Evolutionary conservation across 495 filamentous ascomycete species (phyloP).

Genomic region (Trichoderma asperelloides): DNA sequence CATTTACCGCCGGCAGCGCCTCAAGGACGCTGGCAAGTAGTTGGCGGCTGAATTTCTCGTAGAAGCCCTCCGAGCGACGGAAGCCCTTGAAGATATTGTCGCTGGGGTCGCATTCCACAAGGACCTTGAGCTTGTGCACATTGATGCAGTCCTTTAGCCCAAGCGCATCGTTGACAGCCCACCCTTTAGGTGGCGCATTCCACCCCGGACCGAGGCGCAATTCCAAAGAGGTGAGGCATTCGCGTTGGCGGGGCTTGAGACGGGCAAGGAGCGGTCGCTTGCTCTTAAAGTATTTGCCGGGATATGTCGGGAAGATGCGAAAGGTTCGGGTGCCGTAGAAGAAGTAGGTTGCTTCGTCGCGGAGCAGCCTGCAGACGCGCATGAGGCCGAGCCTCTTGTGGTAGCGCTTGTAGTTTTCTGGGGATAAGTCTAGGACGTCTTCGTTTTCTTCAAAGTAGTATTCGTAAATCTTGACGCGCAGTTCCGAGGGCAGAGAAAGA

Average conservation of each 20-base stretch:
- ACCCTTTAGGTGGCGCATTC: slow-evolving; percentile 62
- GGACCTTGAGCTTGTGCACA: slow-evolving; percentile 59
- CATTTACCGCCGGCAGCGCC: slow-evolving; percentile 48
- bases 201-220: slow-evolving; percentile 75
- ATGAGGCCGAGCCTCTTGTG: slow-evolving; percentile 50
- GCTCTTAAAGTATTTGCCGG: slow-evolving; percentile 55
- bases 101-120: slow-evolving; percentile 71
- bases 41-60: slow-evolving; percentile 57
- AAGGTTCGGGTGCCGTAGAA: slow-evolving; percentile 73
- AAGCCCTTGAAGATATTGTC: slow-evolving; percentile 66
- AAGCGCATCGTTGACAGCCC: slow-evolving; percentile 57
- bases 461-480: slow-evolving; percentile 63
- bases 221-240: slow-evolving; percentile 58
- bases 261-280: slow-evolving; percentile 56
- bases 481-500: slow-evolving; percentile 67
- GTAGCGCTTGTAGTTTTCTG: slow-evolving; percentile 51
- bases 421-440: slow-evolving; percentile 60
- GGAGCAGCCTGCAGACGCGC: slow-evolving; percentile 52
- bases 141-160: slow-evolving; percentile 56
- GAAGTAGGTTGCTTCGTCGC: slow-evolving; percentile 60
- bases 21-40: slow-evolving; percentile 52
- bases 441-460: slow-evolving; percentile 40
- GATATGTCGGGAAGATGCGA: slow-evolving; percentile 65
- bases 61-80: slow-evolving; percentile 58
- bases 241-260: slow-evolving; percentile 56